Evolutionary conservation across 176 grass and related monocot species (phyloP).

Genomic region (Musa schizocarpa): DNA sequence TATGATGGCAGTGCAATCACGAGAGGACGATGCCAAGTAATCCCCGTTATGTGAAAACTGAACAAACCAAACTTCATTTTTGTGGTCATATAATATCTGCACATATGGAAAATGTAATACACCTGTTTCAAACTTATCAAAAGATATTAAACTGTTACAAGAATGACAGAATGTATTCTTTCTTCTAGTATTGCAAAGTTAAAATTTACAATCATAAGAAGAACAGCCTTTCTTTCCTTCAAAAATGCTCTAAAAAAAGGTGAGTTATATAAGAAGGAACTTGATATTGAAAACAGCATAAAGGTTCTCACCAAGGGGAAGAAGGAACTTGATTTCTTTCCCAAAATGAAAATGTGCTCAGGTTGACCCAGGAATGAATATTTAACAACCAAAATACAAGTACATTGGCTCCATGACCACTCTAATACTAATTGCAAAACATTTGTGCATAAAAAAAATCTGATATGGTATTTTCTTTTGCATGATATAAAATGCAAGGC

Average conservation of each 20-base stretch:
- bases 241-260: neutral
- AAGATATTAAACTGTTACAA: neutral
- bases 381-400: neutral
- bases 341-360: neutral
- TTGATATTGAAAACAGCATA: neutral
- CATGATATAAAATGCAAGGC: neutral
- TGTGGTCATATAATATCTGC: slow-evolving; percentile 88
- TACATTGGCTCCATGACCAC: neutral
- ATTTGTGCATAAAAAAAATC: neutral
- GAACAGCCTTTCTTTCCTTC: neutral
- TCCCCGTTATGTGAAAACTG: slow-evolving; percentile 93
- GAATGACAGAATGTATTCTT: neutral
- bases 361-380: neutral
- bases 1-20: slow-evolving; percentile 92
- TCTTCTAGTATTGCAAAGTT: neutral
- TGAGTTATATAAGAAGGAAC: neutral
- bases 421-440: neutral
- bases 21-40: slow-evolving; percentile 81
- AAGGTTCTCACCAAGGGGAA: neutral
- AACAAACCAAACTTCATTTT: slow-evolving; percentile 98
- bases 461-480: neutral
- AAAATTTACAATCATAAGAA: neutral
- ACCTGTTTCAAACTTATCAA: neutral
- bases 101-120: slow-evolving; percentile 41
- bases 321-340: neutral